Conservation (phyloP, 352 stramenopile species). For the Pythium vanterpoolii region DNA sequence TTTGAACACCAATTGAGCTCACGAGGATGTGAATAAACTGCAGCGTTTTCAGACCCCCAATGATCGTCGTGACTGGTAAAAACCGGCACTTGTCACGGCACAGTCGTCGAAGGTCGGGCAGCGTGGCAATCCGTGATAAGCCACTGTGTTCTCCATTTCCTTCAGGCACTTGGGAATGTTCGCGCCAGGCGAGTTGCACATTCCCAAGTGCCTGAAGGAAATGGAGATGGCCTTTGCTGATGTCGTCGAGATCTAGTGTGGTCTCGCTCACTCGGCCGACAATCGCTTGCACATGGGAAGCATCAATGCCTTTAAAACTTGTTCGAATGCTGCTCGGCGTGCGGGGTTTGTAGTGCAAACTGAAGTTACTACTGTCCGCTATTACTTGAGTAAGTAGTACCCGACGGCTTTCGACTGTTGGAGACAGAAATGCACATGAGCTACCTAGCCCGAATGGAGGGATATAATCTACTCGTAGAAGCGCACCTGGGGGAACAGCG, state of each 20-base stretch:
- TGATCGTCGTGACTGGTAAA: slow-evolving; percentile 23
- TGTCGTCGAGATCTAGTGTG: slow-evolving; percentile 9
- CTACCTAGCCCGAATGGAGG: too few species aligned
- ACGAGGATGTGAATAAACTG: slow-evolving; percentile 25
- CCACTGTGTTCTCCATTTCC: too few species aligned
- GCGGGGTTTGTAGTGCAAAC: slow-evolving; percentile 7
- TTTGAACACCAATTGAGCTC: background rate
- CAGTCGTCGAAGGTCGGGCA: slow-evolving; percentile 22
- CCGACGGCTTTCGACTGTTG: background rate
- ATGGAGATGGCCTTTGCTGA: slow-evolving; percentile 21
- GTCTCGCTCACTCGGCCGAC: slow-evolving; percentile 16
- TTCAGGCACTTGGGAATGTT: too few species aligned
- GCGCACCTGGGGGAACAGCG: slow-evolving; percentile 27
- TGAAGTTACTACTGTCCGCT: background rate
- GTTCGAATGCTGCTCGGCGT: background rate
- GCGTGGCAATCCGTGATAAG: slow-evolving; percentile 11
- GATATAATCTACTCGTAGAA: background rate
- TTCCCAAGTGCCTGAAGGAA: slow-evolving; percentile 35
- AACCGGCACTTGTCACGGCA: slow-evolving; percentile 17
- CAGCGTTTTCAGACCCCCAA: slow-evolving; percentile 27
- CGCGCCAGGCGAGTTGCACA: slow-evolving; percentile 20
- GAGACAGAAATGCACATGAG: background rate
- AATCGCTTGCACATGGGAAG: slow-evolving; percentile 10
- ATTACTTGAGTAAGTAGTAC: background rate
- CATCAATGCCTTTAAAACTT: background rate